Evolutionary conservation across 78 protist species (phyloP).

Genomic region (Dictyostelium purpureum): DNA sequence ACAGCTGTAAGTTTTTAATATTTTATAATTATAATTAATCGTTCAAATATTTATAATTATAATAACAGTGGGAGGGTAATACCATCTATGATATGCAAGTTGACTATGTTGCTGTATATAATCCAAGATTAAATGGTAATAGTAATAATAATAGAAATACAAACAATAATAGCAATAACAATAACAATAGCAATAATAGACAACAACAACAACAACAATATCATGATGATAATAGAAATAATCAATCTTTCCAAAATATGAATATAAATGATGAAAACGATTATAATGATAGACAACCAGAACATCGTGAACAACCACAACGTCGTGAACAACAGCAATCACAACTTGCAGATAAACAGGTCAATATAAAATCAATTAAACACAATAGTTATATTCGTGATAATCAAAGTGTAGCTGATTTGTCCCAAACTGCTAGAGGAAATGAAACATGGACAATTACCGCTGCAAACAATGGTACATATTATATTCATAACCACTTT

Average conservation of each 20-base stretch:
- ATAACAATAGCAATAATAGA: background rate
- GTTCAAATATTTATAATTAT: too few species aligned
- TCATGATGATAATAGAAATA: background rate
- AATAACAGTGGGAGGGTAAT: background rate
- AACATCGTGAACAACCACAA: background rate
- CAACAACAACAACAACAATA: background rate
- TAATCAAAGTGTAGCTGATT: slow-evolving; percentile 5
- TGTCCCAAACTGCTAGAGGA: background rate
- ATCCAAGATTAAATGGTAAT: background rate
- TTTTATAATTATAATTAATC: too few species aligned
- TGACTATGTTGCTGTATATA: slow-evolving; percentile 6
- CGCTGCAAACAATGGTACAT: background rate
- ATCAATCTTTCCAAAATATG: background rate
- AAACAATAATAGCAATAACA: background rate
- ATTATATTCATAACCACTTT: background rate
- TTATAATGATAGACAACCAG: background rate
- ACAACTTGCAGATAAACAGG: background rate
- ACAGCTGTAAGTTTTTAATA: too few species aligned
- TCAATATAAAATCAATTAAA: slow-evolving; percentile 5
- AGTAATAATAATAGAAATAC: background rate
- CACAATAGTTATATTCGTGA: background rate
- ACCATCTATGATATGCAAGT: background rate
- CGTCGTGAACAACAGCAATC: background rate
- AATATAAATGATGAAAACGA: background rate
- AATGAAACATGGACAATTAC: slow-evolving; percentile 11